phyloP scores from a whole-genome alignment of 371 early-diverging fungal genomes.

The Smittium mucronatum region DNA sequence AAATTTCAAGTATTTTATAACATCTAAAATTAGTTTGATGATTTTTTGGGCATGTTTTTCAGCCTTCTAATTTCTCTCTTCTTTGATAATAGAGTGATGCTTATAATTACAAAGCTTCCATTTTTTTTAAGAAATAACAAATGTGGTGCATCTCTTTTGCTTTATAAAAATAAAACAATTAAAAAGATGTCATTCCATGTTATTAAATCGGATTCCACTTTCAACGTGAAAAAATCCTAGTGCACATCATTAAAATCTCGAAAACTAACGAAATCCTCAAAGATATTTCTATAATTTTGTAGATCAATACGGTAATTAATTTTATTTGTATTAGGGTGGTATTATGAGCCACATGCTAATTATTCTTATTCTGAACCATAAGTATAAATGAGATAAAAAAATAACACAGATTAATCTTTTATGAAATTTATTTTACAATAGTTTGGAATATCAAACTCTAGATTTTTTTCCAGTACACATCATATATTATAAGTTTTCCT shows the following conservation, averaged over 20 bases:
- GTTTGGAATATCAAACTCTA: background rate
- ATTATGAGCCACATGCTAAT: background rate
- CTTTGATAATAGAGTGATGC: too few relatives aligned
- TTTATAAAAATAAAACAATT: background rate
- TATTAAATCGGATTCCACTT: background rate
- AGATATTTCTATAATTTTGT: background rate
- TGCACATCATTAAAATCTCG: background rate
- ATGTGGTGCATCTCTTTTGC: background rate
- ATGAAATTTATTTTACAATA: background rate
- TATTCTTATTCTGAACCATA: background rate
- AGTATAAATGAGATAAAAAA: background rate
- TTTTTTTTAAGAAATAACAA: background rate
- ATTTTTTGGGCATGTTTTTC: background rate
- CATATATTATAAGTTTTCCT: background rate
- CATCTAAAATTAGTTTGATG: background rate
- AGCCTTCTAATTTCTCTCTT: background rate
- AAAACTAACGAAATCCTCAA: background rate
- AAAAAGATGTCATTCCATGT: background rate
- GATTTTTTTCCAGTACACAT: background rate
- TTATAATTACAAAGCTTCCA: too few relatives aligned
- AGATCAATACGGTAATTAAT: background rate
- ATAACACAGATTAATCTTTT: background rate
- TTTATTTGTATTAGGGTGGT: too few relatives aligned
- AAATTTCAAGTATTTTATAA: too few relatives aligned
- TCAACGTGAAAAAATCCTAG: background rate